phyloP scores from a whole-genome alignment of 2,329 filamentous ascomycete species.

The Xylariaceae sp. region DNA sequence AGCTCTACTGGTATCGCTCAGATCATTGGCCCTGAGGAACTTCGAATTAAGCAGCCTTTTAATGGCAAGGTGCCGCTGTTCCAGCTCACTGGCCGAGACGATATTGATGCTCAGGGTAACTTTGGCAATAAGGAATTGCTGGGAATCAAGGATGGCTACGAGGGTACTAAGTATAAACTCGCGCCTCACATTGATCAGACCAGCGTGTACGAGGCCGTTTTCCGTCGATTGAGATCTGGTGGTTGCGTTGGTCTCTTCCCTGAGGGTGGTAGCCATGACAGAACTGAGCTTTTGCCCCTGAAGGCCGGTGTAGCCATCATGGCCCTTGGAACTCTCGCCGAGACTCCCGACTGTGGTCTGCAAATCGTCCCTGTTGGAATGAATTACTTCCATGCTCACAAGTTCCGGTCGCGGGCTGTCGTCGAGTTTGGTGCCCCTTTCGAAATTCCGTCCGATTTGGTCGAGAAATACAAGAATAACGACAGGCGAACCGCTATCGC shows the following conservation, averaged over 20 bases:
- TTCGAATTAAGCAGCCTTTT: slow-evolving; percentile 83
- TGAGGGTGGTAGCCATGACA: slow-evolving; percentile 92
- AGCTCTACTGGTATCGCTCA: slow-evolving; percentile 80
- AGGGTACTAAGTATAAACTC: slow-evolving; percentile 78
- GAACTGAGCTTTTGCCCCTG: slow-evolving; percentile 81
- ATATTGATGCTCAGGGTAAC: slow-evolving; percentile 62
- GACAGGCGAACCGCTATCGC: slow-evolving; percentile 83
- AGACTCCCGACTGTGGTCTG: slow-evolving; percentile 78
- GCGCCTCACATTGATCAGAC: slow-evolving; percentile 93
- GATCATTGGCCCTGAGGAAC: slow-evolving; percentile 72
- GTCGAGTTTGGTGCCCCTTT: slow-evolving; percentile 91
- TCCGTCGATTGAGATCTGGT: slow-evolving; percentile 71
- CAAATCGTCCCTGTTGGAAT: slow-evolving; percentile 96
- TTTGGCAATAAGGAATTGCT: slow-evolving; percentile 52
- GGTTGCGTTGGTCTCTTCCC: slow-evolving; percentile 96
- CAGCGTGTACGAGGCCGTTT: slow-evolving; percentile 89
- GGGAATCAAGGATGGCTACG: slow-evolving; percentile 56
- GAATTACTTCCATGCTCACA: slow-evolving; percentile 99
- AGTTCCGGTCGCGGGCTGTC: slow-evolving; percentile 92
- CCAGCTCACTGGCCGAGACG: slow-evolving; percentile 76
- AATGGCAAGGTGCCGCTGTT: slow-evolving; percentile 67
- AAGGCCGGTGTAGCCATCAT: slow-evolving; percentile 98
- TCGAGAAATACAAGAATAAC: slow-evolving; percentile 77
- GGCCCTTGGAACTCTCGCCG: slow-evolving; percentile 84
- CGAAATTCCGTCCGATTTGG: slow-evolving; percentile 74